Base-by-base conservation (phyloP, 2,329 filamentous ascomycete species). In the Amylocarpus encephaloides region DNA sequence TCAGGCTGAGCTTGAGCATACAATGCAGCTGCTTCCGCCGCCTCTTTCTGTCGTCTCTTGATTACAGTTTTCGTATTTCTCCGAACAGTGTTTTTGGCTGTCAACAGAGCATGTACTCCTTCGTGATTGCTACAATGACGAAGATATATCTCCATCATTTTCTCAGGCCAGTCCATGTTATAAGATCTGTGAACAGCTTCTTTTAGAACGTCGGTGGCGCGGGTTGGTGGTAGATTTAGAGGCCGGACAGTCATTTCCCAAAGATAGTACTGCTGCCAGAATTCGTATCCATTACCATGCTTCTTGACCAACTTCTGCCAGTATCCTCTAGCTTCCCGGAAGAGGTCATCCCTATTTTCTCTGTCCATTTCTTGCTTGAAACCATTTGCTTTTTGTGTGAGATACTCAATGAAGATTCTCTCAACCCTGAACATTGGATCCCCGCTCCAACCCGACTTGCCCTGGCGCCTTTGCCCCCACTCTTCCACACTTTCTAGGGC, bases 111-210 rank as follows among this genome's bases (percentile, higher is more conserved):
- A 22, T 86, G 76, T 1, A 88, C 83, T 48, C 83, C 80, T 67
- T 96, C 92, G 62, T 95, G 91, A 62, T 95, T 88, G 66, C 95
- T 90, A 66, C 91, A 95, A 65, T 92, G 87, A 52, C 83, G 80
- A 41, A 85, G 68, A 60, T 87, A 91, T 41, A 89, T 75, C 48
- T 88, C 83, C 58, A 91, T 72, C 30, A 91, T 72, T 60, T 82
- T 83, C 63, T 91, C 87, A 0, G 88, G 87, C 78, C 83, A 87
- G 64, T 93, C 86, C 15, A 93, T 69, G 2, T 76, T 78, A 41
- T 74, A 73, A 26, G 22, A 26, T 18, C 78, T 74, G 40, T 73
- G 69, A 12, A 83, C 77, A 7, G 87, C 92, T 50, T 86, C 80
- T 55, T 83, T 79, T 44, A 97, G 72, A 18, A 96, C 83, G 3